Evolutionary conservation across 345 rosid species (phyloP).

Genomic region (Dovyalis caffra): DNA sequence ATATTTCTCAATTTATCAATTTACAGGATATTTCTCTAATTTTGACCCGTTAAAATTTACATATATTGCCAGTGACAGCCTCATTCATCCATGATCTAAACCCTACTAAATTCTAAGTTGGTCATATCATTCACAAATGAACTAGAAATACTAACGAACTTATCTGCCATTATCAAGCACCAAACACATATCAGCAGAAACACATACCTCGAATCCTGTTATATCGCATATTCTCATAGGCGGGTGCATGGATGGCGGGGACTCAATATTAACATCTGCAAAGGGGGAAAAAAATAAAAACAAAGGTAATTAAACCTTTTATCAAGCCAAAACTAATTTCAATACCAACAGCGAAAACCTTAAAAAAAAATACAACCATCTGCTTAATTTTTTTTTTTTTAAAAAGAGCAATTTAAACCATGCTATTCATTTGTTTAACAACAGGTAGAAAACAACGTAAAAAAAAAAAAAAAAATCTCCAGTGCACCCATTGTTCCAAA

Average conservation of each 20-base stretch:
- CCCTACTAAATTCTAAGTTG: too few species aligned
- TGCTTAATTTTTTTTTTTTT: not conserved
- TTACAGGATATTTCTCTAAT: too few species aligned
- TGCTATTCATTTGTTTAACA: not conserved
- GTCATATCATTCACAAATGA: not conserved
- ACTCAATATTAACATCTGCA: conserved; percentile 68
- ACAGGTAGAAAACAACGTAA: not conserved
- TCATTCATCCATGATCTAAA: too few species aligned
- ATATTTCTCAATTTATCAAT: too few species aligned
- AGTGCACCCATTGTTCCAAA: not conserved
- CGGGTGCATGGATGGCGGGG: conserved; percentile 88
- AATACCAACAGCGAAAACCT: not conserved
- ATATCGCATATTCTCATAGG: conserved; percentile 79
- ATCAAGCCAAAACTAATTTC: not conserved
- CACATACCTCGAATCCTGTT: conserved; percentile 79
- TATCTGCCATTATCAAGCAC: not conserved
- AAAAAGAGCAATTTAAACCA: not conserved
- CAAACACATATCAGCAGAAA: not conserved
- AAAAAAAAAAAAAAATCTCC: not conserved
- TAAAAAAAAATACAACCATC: not conserved
- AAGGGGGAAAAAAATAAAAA: too few species aligned
- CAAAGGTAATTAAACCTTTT: too few species aligned
- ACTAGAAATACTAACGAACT: not conserved
- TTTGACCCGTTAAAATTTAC: too few species aligned
- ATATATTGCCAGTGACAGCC: too few species aligned